phyloP scores from a whole-genome alignment of 106 monocot genomes.

The Dioscorea dumetorum region DNA sequence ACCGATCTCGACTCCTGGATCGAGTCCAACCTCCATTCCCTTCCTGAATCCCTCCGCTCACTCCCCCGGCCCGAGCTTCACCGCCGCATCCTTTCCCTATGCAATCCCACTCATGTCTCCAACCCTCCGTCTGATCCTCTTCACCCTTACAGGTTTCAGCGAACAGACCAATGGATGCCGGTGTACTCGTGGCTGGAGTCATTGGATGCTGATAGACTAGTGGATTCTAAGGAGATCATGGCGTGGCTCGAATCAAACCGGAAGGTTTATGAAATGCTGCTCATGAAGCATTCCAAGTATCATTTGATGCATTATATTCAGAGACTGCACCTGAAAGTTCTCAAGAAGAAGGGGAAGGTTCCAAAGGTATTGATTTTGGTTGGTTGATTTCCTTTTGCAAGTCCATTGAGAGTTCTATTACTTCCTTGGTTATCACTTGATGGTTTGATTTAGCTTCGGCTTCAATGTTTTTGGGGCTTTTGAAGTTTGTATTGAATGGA shows the following conservation, averaged over 20 bases:
- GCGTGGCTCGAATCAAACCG: conserved; percentile 23
- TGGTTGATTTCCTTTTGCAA: neutral
- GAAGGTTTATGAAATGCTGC: conserved; percentile 11
- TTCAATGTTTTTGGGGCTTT: too few species aligned
- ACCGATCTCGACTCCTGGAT: conserved; percentile 15
- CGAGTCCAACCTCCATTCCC: conserved; percentile 8
- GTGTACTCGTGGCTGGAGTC: conserved; percentile 34
- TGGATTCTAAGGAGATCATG: conserved; percentile 15
- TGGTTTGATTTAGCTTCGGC: too few species aligned
- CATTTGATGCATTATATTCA: conserved; percentile 32
- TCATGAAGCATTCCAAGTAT: conserved; percentile 17
- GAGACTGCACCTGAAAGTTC: conserved; percentile 25
- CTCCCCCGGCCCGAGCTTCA: conserved; percentile 15
- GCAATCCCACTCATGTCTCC: neutral
- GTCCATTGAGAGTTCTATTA: neutral
- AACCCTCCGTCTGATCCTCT: neutral
- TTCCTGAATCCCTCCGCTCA: conserved; percentile 5
- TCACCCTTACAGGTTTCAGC: conserved; percentile 15
- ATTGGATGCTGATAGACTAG: conserved; percentile 15
- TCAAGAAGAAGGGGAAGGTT: conserved; percentile 23
- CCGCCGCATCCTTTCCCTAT: conserved; percentile 10
- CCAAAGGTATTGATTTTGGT: conserved; percentile 7
- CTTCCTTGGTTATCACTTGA: neutral
- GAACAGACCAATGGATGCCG: conserved; percentile 22
- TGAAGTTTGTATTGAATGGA: too few species aligned